Evolutionary conservation across 1,139 yeast species (phyloP).

Genomic region (Tardiomyces depauwii): DNA sequence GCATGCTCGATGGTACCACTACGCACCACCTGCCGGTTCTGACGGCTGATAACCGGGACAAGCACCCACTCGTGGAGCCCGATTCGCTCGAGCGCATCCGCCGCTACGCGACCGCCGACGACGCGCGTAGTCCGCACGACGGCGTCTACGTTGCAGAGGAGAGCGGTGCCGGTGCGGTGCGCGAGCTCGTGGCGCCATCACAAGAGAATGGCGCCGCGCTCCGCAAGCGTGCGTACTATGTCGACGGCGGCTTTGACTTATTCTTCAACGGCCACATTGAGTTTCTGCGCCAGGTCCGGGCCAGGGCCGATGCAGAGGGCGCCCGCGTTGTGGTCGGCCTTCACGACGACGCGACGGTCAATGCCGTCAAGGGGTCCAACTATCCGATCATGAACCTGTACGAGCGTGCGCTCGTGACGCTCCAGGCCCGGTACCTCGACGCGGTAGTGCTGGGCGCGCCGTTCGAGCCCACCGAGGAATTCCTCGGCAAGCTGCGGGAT

Average conservation of each 20-base stretch:
- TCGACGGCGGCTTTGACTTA: conserved; percentile 84
- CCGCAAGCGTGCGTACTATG: conserved; percentile 35
- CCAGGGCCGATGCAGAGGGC: conserved; percentile 28
- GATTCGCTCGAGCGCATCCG: conserved; percentile 31
- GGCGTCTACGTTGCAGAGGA: conserved; percentile 37
- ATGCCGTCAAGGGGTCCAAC: conserved; percentile 49
- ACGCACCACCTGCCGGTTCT: conserved; percentile 42
- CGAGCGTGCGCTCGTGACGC: conserved; percentile 77
- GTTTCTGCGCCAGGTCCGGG: conserved; percentile 39
- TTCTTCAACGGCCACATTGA: conserved; percentile 92
- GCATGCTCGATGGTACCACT: conserved; percentile 57
- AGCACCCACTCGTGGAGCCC: conserved; percentile 25
- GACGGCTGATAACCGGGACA: conserved; percentile 15
- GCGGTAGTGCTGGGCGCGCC: conserved; percentile 66
- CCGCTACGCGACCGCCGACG: conserved; percentile 53
- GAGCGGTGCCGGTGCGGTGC: conserved; percentile 7
- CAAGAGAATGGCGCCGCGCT: conserved; percentile 12
- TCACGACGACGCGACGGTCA: conserved; percentile 50
- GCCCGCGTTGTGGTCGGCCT: conserved; percentile 51
- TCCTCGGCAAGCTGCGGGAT: conserved; percentile 23
- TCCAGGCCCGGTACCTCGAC: conserved; percentile 81
- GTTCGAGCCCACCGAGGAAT: conserved; percentile 34
- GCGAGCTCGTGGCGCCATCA: conserved; percentile 23
- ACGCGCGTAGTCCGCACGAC: conserved; percentile 52
- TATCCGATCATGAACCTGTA: conserved; percentile 80